Base-by-base conservation (phyloP, 2,329 filamentous ascomycete species). In the Cercospora sesami region DNA sequence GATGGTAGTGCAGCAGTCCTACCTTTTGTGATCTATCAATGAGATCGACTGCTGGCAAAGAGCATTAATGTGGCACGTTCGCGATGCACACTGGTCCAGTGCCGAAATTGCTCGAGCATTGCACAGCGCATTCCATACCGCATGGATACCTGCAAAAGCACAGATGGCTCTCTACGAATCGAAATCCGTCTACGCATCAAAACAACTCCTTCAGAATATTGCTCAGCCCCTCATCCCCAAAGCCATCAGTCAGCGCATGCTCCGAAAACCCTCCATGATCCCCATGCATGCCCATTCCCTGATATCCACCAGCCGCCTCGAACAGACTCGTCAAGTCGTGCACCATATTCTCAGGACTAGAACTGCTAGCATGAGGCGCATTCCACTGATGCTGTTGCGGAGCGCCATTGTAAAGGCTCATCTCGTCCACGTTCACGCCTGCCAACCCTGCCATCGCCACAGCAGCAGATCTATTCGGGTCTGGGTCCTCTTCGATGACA, bases 401-500 rank as follows among this genome's bases (percentile, higher is more conserved):
- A 6, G 67, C 23, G 14, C 69, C 72, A 45, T 74, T 73, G 70
- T 84, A 87, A 23, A 87, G 75, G 0, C 85, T 81, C 67, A 86
- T 77, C 66, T 86, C 84, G 66, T 89, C 86, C 16, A 89, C 85
- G 30, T 84, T 83, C 74, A 89, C 86, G 5, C 87, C 87, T 2
- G 87, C 87, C 18, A 90, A 79, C 1, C 87, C 87, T 9, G 87
- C 87, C 88, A 90, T 89, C 8, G 87, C 87, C 5, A 89, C 85
- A 1, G 88, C 87, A 3, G 87, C 87, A 23, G 83, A 85, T 2
- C 86, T 88, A 74, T 87, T 87, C 16, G 86, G 82, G 69, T 68
- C 67, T 10, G 89, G 87, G 21, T 80, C 79, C 2, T 82, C 78
- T 28, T 58, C 45, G 16, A 64, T 45, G 51, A 26, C 21, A 21